A percentile compares a stretch with the other conserved stretches of the same genome.
These are phyloP conservation scores for Hypocrella siamensis DNA, from an alignment of 2,329 filamentous ascomycete genomes.

Conservation along the genomic window DNA sequence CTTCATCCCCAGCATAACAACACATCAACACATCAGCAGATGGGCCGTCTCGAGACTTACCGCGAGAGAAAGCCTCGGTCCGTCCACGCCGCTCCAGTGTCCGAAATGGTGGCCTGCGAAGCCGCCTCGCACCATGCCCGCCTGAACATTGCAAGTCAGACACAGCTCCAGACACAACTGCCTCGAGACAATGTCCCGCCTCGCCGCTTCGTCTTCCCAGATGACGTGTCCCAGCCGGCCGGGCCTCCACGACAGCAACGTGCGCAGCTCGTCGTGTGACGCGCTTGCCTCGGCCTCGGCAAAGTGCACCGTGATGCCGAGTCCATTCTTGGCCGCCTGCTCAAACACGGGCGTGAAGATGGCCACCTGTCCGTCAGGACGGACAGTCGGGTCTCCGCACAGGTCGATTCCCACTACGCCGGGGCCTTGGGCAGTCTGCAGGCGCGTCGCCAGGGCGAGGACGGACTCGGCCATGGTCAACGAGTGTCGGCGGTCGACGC, in stretches of 20 bases:
- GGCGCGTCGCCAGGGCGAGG: constrained; percentile 42
- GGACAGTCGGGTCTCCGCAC: constrained; percentile 51
- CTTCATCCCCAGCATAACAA: no score
- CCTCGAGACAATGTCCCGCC: constrained; percentile 31
- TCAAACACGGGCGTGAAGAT: constrained; percentile 44
- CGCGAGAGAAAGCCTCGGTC: constrained; percentile 48
- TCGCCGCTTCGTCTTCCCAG: constrained; percentile 48
- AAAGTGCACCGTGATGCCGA: constrained; percentile 63
- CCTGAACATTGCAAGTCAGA: constrained; percentile 66
- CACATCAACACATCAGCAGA: background rate
- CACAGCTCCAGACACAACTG: constrained; percentile 59
- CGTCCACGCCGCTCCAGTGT: constrained; percentile 46
- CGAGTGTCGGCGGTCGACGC: constrained; percentile 53
- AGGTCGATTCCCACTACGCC: constrained; percentile 63
- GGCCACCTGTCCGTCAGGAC: constrained; percentile 39
- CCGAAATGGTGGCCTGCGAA: constrained; percentile 63
- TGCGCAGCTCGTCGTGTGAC: constrained; percentile 42
- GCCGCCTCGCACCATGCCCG: constrained; percentile 52
- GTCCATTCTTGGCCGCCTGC: constrained; percentile 33
- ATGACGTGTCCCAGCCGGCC: constrained; percentile 66
- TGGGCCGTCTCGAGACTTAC: constrained; percentile 31
- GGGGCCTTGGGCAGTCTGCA: constrained; percentile 21
- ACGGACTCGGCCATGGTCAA: constrained; percentile 43
- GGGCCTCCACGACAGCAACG: constrained; percentile 49
- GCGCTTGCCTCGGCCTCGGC: constrained; percentile 49